Evolutionary conservation across 2,329 filamentous ascomycete genomes (phyloP), one percentile per base, ranked within the genome.

Genomic region (Rutstroemia sydowiana): DNA sequence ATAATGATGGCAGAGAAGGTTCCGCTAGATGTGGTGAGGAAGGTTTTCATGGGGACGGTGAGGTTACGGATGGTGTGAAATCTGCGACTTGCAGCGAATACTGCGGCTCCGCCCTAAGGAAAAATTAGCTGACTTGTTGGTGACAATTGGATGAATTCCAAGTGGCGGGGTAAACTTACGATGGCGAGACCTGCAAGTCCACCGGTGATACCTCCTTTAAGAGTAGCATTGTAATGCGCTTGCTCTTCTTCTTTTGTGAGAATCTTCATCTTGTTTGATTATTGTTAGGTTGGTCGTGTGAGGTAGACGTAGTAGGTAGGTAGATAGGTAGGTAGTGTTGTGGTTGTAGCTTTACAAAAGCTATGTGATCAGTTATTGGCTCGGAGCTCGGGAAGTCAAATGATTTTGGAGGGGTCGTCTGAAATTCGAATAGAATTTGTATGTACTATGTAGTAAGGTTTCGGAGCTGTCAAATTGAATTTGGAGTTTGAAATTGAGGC

Each of bases 211-310:
- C 93, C 92, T 60, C 90, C 91, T 67, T 82, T 84, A 61, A 97
- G 66, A 55, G 95, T 93, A 54, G 79, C 75, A 68, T 76, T 73
- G 79, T 95, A 95, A 78, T 96, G 91, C 49, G 80, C 87, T 55
- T 76, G 69, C 73, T 96, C 91, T 74, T 96, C 88, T 80, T 96
- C 89, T 69, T 92, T 89, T 63, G 87, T 95, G 68, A 97, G 79
- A 67, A 97, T 76, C 85, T 96, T 97, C 93, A 97, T 98, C 13
- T 36, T 61, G 28, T 14, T 28, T 11, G 13, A 10, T n/a, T 16
- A 8, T 40, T n/a, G 14, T 28, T 21, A 7, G 13, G 5, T 30
- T 3, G 43, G 11, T 45, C 23, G 16, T 18, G 43, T 45, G 43
- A n/a, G 7, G 28, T n/a, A 16, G 21, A 31, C n/a, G n/a, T n/a